These are phyloP conservation scores for Boletus subparvulus DNA, from an alignment of 768 basidiomycete species.

Conservation along the genomic window DNA sequence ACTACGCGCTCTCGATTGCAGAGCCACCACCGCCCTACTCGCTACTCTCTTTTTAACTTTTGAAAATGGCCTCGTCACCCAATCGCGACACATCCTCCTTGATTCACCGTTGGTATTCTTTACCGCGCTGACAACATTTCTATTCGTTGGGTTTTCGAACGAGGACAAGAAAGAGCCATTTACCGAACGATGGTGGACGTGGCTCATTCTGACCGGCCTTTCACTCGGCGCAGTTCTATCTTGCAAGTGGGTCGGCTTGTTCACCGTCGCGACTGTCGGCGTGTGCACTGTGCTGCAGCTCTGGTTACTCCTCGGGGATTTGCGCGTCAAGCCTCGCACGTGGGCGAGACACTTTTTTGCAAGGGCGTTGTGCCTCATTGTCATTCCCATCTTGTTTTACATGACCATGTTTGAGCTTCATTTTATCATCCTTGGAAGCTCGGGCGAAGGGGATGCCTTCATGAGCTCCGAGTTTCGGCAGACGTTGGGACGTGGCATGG, in stretches of 20 bases:
- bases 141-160: slow-evolving; percentile 90
- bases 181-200: slow-evolving; percentile 87
- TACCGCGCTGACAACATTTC: slow-evolving; percentile 83
- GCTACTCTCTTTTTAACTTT: slow-evolving; percentile 91
- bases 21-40: slow-evolving; percentile 88
- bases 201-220: slow-evolving; percentile 84
- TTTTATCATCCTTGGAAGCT: slow-evolving; percentile 82
- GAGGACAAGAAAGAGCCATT: slow-evolving; percentile 87
- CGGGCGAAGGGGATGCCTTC: slow-evolving; percentile 97
- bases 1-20: slow-evolving; percentile 87
- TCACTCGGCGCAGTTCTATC: slow-evolving; percentile 89
- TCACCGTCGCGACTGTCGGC: slow-evolving; percentile 95
- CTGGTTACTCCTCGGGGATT: slow-evolving; percentile 87
- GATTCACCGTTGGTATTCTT: slow-evolving; percentile 99
- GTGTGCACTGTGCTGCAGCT: slow-evolving; percentile 80
- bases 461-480: slow-evolving; percentile 99
- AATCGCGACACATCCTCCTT: slow-evolving; percentile 94
- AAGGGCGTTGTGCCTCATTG: slow-evolving; percentile 86
- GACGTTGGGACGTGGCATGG: slow-evolving; percentile 85
- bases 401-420: slow-evolving; percentile 97
- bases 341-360: slow-evolving; percentile 88
- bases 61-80: slow-evolving; percentile 94
- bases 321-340: slow-evolving; percentile 68
- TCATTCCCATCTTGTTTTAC: slow-evolving; percentile 83
- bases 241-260: slow-evolving; percentile 98